phyloP scores from a whole-genome alignment of 495 filamentous ascomycete species.

The Daldinia concentrica region DNA sequence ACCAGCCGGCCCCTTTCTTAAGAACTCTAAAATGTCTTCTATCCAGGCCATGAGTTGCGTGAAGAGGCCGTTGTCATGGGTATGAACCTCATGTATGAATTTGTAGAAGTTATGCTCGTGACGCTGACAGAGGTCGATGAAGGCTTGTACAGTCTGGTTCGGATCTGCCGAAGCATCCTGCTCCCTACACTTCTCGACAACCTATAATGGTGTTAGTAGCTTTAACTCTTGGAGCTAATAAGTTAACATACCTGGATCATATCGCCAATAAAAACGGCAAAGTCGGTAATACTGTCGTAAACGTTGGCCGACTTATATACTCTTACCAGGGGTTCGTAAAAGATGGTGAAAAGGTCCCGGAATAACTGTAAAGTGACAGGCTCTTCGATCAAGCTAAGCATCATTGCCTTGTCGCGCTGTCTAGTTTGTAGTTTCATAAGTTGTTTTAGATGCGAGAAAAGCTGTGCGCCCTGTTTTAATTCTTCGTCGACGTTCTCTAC shows the following conservation, averaged over 20 bases:
- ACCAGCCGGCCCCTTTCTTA: constrained; percentile 82
- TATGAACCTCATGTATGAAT: constrained; percentile 96
- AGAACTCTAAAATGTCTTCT: constrained; percentile 93
- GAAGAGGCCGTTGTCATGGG: constrained; percentile 97
- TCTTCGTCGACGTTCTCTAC: constrained; percentile 92
- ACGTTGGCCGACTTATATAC: constrained; percentile 99
- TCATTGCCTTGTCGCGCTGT: constrained; percentile 95
- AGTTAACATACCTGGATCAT: constrained; percentile 68
- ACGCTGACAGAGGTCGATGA: constrained; percentile 95
- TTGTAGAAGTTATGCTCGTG: constrained; percentile 98
- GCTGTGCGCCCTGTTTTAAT: constrained; percentile 84
- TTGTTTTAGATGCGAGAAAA: constrained; percentile 95
- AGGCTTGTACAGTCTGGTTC: constrained; percentile 98
- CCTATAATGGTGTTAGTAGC: constrained; percentile 49
- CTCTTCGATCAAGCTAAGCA: constrained; percentile 95
- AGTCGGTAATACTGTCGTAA: constrained; percentile 95
- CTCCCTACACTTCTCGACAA: constrained; percentile 87
- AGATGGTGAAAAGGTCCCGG: constrained; percentile 96
- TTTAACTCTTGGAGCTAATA: not conserved
- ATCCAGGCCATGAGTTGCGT: constrained; percentile 96
- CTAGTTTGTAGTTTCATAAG: constrained; percentile 90
- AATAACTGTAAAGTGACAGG: constrained; percentile 92
- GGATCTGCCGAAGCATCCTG: constrained; percentile 94
- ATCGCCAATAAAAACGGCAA: constrained; percentile 91
- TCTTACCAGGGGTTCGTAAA: constrained; percentile 95